Evolutionary conservation across 2,329 filamentous ascomycete species (phyloP).

Genomic region (Aspergillus melleus): DNA sequence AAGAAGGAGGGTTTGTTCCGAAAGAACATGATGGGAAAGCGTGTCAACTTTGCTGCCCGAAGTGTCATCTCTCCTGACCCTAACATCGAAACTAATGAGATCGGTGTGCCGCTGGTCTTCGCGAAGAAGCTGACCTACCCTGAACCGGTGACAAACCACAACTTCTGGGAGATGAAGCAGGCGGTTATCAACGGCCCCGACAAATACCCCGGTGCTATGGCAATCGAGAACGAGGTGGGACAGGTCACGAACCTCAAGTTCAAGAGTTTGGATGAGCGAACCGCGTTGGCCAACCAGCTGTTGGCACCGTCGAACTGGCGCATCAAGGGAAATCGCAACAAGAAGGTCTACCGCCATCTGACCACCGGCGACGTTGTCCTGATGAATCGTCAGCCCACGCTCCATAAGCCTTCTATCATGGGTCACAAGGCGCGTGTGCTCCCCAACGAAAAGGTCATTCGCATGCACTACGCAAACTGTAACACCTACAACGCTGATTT

Average conservation of each 20-base stretch:
- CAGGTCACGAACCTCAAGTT: slow-evolving; percentile 84
- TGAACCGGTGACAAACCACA: slow-evolving; percentile 95
- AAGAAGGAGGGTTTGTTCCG: slow-evolving; percentile 98
- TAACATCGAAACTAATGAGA: slow-evolving; percentile 98
- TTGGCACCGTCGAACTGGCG: slow-evolving; percentile 78
- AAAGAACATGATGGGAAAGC: slow-evolving; percentile 99
- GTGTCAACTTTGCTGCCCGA: slow-evolving; percentile 95
- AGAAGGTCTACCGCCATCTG: slow-evolving; percentile 94
- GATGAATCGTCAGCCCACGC: slow-evolving; percentile 97
- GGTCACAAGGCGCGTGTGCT: slow-evolving; percentile 90
- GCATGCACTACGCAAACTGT: slow-evolving; percentile 99
- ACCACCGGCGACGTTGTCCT: slow-evolving; percentile 96
- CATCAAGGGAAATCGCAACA: slow-evolving; percentile 75
- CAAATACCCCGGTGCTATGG: slow-evolving; percentile 90
- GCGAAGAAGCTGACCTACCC: slow-evolving; percentile 95
- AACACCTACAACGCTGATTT: slow-evolving; percentile 99
- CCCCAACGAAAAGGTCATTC: slow-evolving; percentile 92
- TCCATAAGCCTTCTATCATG: slow-evolving; percentile 99
- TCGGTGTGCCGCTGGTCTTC: slow-evolving; percentile 97
- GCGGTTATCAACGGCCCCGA: slow-evolving; percentile 93
- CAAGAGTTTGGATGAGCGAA: slow-evolving; percentile 84
- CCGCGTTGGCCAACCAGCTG: slow-evolving; percentile 88
- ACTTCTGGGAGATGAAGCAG: slow-evolving; percentile 92
- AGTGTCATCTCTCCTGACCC: slow-evolving; percentile 98
- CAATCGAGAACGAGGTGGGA: slow-evolving; percentile 94